Conservation (phyloP, 345 rosid genomes). For the Salix viminalis region DNA sequence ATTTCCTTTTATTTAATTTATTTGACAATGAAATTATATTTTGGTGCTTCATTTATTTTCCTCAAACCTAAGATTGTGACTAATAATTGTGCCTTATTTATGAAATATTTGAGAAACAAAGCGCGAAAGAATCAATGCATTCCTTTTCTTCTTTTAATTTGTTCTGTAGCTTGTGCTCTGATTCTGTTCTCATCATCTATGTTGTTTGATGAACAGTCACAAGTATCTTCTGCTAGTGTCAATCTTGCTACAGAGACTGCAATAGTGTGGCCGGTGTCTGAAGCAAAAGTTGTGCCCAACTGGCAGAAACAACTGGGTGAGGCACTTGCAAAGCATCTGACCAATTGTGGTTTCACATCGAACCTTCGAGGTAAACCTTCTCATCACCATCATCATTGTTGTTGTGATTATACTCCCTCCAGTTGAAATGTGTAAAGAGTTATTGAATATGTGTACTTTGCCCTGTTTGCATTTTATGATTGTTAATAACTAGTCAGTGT, state of each 20-base stretch:
- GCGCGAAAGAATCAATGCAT: neutral
- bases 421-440: neutral
- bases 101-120: neutral
- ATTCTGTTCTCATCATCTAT: neutral
- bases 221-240: slow-evolving; percentile 82
- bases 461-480: neutral
- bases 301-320: slow-evolving; percentile 84
- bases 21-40: neutral
- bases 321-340: slow-evolving; percentile 82
- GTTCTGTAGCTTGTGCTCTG: neutral
- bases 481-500: neutral
- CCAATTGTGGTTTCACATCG: slow-evolving; percentile 77
- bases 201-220: slow-evolving; percentile 48
- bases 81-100: neutral
- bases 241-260: slow-evolving; percentile 95
- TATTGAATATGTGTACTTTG: neutral
- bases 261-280: slow-evolving; percentile 78
- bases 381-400: neutral
- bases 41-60: neutral
- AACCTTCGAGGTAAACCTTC: slow-evolving; percentile 64
- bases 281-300: slow-evolving; percentile 65
- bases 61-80: neutral
- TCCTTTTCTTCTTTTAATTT: neutral
- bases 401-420: neutral
- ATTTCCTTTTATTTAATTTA: neutral